Evolutionary conservation across 495 filamentous ascomycete genomes (phyloP), one percentile per base, ranked within the genome.

Genomic region (Xylaria sp.): DNA sequence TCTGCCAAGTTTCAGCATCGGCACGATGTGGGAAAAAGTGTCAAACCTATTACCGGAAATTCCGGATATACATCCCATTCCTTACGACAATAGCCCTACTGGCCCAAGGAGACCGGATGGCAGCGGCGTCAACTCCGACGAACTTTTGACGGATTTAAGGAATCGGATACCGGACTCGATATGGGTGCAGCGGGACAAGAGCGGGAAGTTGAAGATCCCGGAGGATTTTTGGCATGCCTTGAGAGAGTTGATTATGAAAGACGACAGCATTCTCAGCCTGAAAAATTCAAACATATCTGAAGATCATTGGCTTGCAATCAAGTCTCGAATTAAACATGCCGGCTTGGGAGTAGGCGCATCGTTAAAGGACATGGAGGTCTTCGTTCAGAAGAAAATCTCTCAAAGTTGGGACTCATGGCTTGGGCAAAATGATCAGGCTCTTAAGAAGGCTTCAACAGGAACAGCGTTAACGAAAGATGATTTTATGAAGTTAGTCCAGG

Each of bases 151-250:
- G 0, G 44, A 61, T 0, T 57, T 87, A 14, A 63, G 78, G 12
- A 19, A 80, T n/a, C 31, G 72, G 31, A 75, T 87, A 1, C 85
- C 85, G 0, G 75, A 80, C 14, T 43, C 78, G 41, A 71, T 82
- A 26, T 78, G 82, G 67, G 80, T 82, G 37, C 76, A 79, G 31
- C 78, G 79, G 37, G 80, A 85, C 68, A 73, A 79, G 37, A 73
- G 73, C 0, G 86, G 85, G 43, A 81, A 83, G 40, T 62, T 79
- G 0, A 73, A 81, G 53, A 84, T 90, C 58, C 76, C 85, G 2
- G 78, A 86, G 24, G 83, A 86, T 9, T 88, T 90, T 61, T 90
- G 86, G 87, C 78, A 83, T 58, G 88, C 87, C 5, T 72, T 90
- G 24, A 78, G 77, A 41, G 78, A 79, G 14, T 50, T 71, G 11